Base-by-base conservation (phyloP, 768 basidiomycete genomes). In the Pleurotus cornucopiae region DNA sequence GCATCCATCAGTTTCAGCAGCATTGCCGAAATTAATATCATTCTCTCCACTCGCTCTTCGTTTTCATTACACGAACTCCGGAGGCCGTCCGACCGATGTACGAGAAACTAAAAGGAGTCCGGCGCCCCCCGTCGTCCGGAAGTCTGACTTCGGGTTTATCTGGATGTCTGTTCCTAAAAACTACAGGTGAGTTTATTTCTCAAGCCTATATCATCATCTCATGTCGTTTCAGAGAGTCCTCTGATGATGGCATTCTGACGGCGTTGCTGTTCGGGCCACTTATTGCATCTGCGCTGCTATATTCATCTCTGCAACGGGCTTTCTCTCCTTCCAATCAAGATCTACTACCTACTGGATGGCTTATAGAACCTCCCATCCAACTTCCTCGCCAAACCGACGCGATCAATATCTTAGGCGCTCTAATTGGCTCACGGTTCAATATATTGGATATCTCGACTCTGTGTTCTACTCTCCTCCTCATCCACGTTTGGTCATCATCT, bases 151-250 rank as follows among this genome's bases (percentile, higher is more conserved):
- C 55, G 84, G 85, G 34, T 89, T 84, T 64, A 79, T 93, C 21
- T 94, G 90, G 90, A 93, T 94, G 91, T 88, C 91, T 13, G 89
- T 91, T 4, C 87, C 89, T 0, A 91, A 91, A 69, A 91, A 94
- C 64, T 94, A 90, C 65, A 78, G 91, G 89, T 88, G 60, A 41
- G 73, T 30, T 37, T 44, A 25, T n/a, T 25, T 26, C 25, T 4
- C 20, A 23, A 49, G 54, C 6, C n/a, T 23, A 26, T 49, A 6
- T 44, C 43, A n/a, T 49, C 41, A 52, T 66, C 25, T 67, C 45
- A 16, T 7, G 9, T 23, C 12, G 26, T 30, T 11, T 20, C 58
- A 94, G 93, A 66, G 83, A 89, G 55, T 88, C 86, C 46, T 71
- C 79, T 11, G 94, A 96, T 66, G 94, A 97, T 67, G 95, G 95